Evolutionary conservation across 73 alveolate species (phyloP), one percentile per base, ranked within the genome.

Genomic region (Symbiodinium natans): DNA sequence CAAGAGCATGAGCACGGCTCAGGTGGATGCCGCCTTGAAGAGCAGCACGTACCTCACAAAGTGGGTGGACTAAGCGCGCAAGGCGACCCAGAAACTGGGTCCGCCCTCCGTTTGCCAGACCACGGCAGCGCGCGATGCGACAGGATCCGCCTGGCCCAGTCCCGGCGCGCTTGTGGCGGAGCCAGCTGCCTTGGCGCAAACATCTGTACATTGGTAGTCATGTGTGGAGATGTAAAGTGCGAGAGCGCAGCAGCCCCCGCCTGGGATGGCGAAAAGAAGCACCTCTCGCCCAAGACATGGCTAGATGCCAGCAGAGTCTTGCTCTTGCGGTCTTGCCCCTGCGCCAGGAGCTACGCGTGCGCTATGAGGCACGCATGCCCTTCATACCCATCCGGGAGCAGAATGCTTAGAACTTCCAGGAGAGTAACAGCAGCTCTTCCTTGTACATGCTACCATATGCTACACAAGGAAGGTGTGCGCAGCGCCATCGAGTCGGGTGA

Each of bases 301-400:
- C n/a, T n/a, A n/a, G n/a, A n/a, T n/a, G n/a, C n/a, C n/a, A n/a
- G n/a, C n/a, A n/a, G n/a, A n/a, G n/a, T n/a, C n/a, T n/a, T n/a
- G n/a, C n/a, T n/a, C n/a, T n/a, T n/a, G n/a, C n/a, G n/a, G n/a
- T n/a, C n/a, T n/a, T n/a, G n/a, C n/a, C n/a, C n/a, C n/a, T n/a
- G n/a, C n/a, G n/a, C n/a, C 59, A 88, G 95, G 95, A 88, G 46
- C 38, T 88, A 46, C 73, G 86, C 1, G 95, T 88, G 73, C 95
- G 95, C 86, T 88, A 40, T 41, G 95, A 88, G 39, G 95, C 77
- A n/a, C 86, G 95, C 63, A 88, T 88, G 95, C 95, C 95, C 71
- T 88, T 88, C 86, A 88, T 68, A 29, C 95, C 95, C 17, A 88
- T 88, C 95, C 31, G 80, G 85, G 95, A 88, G 94, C 40, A 59